A percentile compares a stretch with the other conserved stretches of the same genome.
phyloP scores from a whole-genome alignment of 2,329 filamentous ascomycete genomes.

The Colletotrichum limetticola region DNA sequence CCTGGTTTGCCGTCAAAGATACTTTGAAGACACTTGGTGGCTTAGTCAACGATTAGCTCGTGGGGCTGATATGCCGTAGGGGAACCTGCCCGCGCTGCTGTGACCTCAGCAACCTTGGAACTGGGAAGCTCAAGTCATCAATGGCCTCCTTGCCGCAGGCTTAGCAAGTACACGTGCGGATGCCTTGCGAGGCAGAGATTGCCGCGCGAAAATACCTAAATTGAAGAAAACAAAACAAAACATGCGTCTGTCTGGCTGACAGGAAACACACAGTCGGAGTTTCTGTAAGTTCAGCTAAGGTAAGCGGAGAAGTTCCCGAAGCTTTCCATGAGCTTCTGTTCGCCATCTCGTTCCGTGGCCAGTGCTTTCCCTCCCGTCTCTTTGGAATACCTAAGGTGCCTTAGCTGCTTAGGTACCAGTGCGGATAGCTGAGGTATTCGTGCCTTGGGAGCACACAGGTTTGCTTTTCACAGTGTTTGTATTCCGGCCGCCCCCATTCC shows the following conservation, averaged over 20 bases:
- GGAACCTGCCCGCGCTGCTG: background rate
- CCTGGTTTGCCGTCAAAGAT: background rate
- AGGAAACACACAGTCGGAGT: background rate
- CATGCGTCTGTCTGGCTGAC: background rate
- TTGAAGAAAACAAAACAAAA: background rate
- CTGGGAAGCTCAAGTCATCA: background rate
- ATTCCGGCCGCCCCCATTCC: background rate
- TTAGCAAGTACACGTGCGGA: background rate
- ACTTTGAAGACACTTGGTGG: background rate
- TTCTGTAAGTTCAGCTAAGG: background rate
- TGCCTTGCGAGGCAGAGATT: background rate
- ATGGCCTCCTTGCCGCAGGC: background rate
- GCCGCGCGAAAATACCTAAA: background rate
- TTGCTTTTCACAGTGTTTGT: background rate
- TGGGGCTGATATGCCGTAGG: conserved; percentile 9
- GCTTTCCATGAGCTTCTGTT: conserved; percentile 19
- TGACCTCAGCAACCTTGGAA: background rate
- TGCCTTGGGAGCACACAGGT: background rate
- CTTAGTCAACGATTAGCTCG: conserved; percentile 27
- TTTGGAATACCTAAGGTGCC: too few species aligned
- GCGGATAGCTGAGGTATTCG: background rate
- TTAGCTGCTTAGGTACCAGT: too few species aligned
- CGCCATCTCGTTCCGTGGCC: background rate
- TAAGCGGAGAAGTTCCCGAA: background rate
- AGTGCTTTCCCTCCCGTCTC: background rate